Evolutionary conservation across 495 filamentous ascomycete species (phyloP), one percentile per base, ranked within the genome.

Genomic region (Parathielavia hyrcaniae): DNA sequence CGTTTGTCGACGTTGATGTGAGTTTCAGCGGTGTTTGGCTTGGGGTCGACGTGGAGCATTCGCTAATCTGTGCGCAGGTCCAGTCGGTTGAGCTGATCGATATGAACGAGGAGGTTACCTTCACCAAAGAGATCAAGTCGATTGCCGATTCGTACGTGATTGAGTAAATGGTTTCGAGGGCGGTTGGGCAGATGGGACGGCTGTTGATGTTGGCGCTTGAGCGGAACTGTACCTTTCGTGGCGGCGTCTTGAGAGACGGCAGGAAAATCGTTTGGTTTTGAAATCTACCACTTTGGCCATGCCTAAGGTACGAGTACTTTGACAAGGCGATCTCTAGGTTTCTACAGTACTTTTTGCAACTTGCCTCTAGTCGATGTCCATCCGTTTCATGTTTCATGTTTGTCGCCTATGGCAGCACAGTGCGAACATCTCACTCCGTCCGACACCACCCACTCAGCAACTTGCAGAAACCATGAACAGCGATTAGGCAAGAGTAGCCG

Each of bases 1-100:
- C 92, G 22, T 91, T 92, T 68, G 82, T 96, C 35, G 88, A 93
- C 65, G 88, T 97, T 56, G 89, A 95, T 79, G 92, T 91, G 78
- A 83, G 85, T 71, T 53, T 44, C 17, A 10, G 41, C 13, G 16
- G 19, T n/a, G n/a, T 38, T 50, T 35, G 32, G 23, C 2, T 17
- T 17, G 7, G 14, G 16, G 34, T 40, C 62, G 67, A 53, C 67
- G 36, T 30, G 47, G 26, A 60, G 39, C 55, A 67, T 2, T 14
- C 55, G 74, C 48, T 69, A 63, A 65, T 36, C 40, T 11, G 20
- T 41, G 14, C 46, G 36, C 58, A 89, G 87, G 84, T 97, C 48
- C 78, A 77, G 5, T 80, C 83, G 41, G 84, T 91, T 19, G 78
- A 81, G 8, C 74, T 97, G 57, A 64, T 92, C 47, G 90, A 91